Evolutionary conservation across 352 stramenopile genomes (phyloP), one percentile per base, ranked within the genome.

Genomic region (Phytophthora quininea): DNA sequence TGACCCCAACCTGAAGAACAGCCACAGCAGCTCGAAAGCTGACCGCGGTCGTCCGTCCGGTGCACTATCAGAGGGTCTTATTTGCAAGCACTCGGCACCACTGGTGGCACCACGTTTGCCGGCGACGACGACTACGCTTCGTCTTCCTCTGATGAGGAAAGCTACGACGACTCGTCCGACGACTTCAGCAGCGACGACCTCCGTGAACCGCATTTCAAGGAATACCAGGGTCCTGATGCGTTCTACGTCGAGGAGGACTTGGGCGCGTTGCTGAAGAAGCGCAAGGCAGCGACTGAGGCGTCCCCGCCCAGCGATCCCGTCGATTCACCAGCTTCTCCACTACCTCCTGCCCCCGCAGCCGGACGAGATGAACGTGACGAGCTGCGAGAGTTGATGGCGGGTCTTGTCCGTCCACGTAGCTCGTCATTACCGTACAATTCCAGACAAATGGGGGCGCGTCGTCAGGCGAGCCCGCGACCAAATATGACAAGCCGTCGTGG

Each of bases 361-460:
- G 55, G 48, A 1, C 64, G 29, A 15, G 67, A 79, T 31, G 80
- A 92, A 32, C 82, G 74, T 35, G 74, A 87, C 4, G 82, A 92
- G 46, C 74, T 91, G 8, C 82, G 80, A 30, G 71, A 81, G 46
- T 54, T 90, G 5, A 86, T 90, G 78, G 80, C 84, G 46, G 77
- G 75, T 11, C 71, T 92, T 19, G 76, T 74, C n/a, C 82, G 82
- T 14, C 84, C 80, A 30, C 82, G 84, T 8, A 92, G 84, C 56
- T 85, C 71, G 43, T 92, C 84, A 35, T 40, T 84, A 19, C 84
- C 84, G 4, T 84, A 89, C 54, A 67, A 77, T 24, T 76, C 73
- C 24, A 42, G 64, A 10, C 72, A 86, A 46, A 74, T 71, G 50
- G 65, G 74, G 72, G 74, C 0, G 58, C 69, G 14, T 75, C 73